Percentiles rank a stretch among this genome's conserved stretches.
phyloP scores from a whole-genome alignment of 176 grass and related monocot species.

The Triticum urartu region DNA sequence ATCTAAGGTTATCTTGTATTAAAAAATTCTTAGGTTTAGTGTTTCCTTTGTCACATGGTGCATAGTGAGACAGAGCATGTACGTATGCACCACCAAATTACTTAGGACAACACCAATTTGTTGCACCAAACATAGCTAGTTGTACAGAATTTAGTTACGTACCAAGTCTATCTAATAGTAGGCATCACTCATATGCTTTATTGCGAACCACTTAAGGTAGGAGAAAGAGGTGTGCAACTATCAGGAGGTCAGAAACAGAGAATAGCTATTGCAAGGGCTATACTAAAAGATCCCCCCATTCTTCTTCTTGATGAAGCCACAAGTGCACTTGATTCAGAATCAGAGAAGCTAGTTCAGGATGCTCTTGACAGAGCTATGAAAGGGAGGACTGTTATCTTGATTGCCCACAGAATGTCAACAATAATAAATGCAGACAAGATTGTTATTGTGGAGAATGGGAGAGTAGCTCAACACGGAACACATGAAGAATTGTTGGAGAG shows the following conservation, averaged over 20 bases:
- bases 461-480: slow-evolving; percentile 51
- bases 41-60: neutral
- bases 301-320: slow-evolving; percentile 69
- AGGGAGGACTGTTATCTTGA: slow-evolving; percentile 62
- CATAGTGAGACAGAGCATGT: neutral
- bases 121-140: neutral
- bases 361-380: slow-evolving; percentile 54
- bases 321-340: slow-evolving; percentile 70
- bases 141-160: neutral
- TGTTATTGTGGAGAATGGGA: slow-evolving; percentile 57
- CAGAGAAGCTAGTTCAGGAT: slow-evolving; percentile 62
- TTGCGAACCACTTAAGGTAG: slow-evolving; percentile 37
- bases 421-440: slow-evolving; percentile 57
- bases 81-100: neutral
- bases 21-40: neutral
- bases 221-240: slow-evolving; percentile 51
- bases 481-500: slow-evolving; percentile 47
- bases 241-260: slow-evolving; percentile 69
- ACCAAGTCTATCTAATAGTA: neutral
- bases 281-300: slow-evolving; percentile 63
- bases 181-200: neutral
- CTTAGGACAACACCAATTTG: neutral
- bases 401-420: slow-evolving; percentile 67
- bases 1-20: neutral
- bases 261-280: slow-evolving; percentile 60